phyloP scores from a whole-genome alignment of 805 yeast species.

The Myxozyma kluyveri region DNA sequence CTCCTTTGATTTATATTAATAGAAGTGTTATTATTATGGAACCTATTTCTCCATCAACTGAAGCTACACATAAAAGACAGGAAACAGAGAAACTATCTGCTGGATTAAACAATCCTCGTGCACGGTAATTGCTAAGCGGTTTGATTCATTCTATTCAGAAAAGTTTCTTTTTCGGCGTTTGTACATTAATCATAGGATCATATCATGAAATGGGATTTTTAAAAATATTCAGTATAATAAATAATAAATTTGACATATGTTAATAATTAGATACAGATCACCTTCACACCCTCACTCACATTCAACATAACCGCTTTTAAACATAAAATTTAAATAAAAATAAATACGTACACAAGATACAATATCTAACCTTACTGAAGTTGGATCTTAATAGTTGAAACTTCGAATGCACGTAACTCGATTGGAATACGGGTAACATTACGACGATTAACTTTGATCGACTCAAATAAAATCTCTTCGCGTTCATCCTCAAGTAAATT shows the following conservation, averaged over 20 bases:
- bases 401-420: slow-evolving; percentile 70
- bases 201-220: not conserved
- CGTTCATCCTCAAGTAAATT: slow-evolving; percentile 44
- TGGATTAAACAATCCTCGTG: slow-evolving; percentile 68
- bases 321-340: not conserved
- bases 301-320: not conserved
- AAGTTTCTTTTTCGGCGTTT: not conserved
- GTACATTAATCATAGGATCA: not conserved
- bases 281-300: not conserved
- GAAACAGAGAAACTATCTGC: slow-evolving; percentile 69
- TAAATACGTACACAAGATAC: not conserved
- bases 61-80: slow-evolving; percentile 45
- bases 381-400: slow-evolving; percentile 58
- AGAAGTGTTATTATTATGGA: slow-evolving; percentile 96
- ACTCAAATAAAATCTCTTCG: slow-evolving; percentile 35
- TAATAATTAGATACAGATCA: not conserved
- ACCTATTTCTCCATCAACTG: slow-evolving; percentile 76
- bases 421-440: slow-evolving; percentile 42
- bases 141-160: not conserved
- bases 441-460: slow-evolving; percentile 17
- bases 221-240: no score
- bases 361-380: slow-evolving; percentile 20
- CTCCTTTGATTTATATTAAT: slow-evolving; percentile 82
- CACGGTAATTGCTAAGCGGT: slow-evolving; percentile 2
- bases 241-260: no score